Conservation (phyloP, 495 filamentous ascomycete genomes). For the Letharia columbiana region DNA sequence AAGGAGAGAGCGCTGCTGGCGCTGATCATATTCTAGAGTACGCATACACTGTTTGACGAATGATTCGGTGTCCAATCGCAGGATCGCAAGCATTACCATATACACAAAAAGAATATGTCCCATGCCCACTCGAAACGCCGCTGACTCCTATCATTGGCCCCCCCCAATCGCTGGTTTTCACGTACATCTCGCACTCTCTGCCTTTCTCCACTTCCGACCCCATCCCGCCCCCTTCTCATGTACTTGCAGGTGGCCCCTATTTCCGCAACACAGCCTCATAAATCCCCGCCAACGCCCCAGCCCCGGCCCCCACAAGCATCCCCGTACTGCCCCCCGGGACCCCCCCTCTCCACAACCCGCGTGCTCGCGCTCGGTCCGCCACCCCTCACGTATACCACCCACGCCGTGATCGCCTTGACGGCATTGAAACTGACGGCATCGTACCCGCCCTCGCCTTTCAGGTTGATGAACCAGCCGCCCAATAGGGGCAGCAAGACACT, state of each 20-base stretch:
- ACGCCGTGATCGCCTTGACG: slow-evolving; percentile 69
- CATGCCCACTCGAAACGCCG: not conserved
- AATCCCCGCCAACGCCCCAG: slow-evolving; percentile 60
- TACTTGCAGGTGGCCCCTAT: not conserved
- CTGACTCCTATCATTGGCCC: no score
- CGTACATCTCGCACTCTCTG: not conserved
- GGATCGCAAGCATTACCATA: not conserved
- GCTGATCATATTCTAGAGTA: not conserved
- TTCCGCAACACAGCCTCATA: slow-evolving; percentile 67
- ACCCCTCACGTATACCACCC: slow-evolving; percentile 62
- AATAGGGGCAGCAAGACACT: slow-evolving; percentile 58
- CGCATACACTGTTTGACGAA: not conserved
- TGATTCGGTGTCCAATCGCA: not conserved
- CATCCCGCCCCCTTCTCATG: not conserved
- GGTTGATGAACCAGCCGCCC: slow-evolving; percentile 79
- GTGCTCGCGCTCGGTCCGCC: slow-evolving; percentile 48
- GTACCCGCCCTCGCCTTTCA: slow-evolving; percentile 54
- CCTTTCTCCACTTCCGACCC: not conserved
- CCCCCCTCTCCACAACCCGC: slow-evolving; percentile 53
- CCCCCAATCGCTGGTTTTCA: not conserved
- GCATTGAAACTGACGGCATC: slow-evolving; percentile 88
- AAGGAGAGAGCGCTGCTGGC: no score
- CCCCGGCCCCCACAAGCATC: slow-evolving; percentile 59
- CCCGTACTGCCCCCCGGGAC: slow-evolving; percentile 65
- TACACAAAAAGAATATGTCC: not conserved